Base-by-base conservation (phyloP, 805 yeast genomes). In the Candida sphagnicola region DNA sequence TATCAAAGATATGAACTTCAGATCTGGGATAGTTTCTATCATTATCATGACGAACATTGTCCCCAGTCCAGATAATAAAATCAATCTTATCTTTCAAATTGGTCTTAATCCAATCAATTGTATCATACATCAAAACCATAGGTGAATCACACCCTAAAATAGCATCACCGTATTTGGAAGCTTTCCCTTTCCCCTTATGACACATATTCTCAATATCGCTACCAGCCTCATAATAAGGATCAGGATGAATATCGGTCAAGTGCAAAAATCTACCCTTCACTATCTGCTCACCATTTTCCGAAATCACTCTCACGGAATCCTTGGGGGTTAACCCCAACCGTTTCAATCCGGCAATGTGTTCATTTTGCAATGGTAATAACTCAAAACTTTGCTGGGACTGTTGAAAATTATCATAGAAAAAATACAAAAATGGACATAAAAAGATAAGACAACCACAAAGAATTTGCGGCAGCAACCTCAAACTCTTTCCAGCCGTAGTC, bases 21-120 rank as follows among this genome's bases (percentile, higher is more conserved):
- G 85, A 77, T 65, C 96, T 74, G 2, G 95, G 96, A 51, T 64
- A 62, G 15, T 57, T 55, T 54, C 95, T 67, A 60, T 86, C 95
- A 50, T 82, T 84, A 57, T 86, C 95, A 57, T 86, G 95, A 40
- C 95, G 71, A 33, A 85, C 77, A 50, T 86, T 87, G 60, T 87
- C 96, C 23, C 96, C 96, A 0, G 95, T 86, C 95, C 95, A 87
- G 11, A 87, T 74, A 10, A 87, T 81, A 59, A 87, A 87, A 57
- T 87, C 96, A 35, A 87, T 80, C 47, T 86, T 79, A 57, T 85
- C 93, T 43, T 70, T 75, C 42, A 87, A 57, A 43, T 85, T 79
- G 10, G 68, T 65, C 15, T 69, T 58, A 2, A 87, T 64, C 93
- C 95, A 87, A 21, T 70, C 56, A 39, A 87, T 60, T 0, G 95